Base-by-base conservation (phyloP, 1,284 basidiomycete genomes). In the Apiotrichum gracile region DNA sequence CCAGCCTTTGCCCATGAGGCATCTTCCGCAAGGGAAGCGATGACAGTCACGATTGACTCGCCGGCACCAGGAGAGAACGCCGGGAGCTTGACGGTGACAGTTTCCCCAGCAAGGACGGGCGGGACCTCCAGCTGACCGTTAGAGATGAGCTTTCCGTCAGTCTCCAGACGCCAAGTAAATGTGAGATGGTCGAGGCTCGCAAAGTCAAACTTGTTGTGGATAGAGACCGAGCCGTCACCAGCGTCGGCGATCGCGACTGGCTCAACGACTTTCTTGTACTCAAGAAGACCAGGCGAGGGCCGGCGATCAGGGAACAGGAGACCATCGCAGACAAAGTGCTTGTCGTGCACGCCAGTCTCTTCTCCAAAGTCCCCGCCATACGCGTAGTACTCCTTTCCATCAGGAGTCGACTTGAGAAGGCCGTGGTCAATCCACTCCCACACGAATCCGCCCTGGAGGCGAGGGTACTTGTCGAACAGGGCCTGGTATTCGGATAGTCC, bases 371-470 rank as follows among this genome's bases (percentile, higher is more conserved):
- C 60, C 8, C 60, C 60, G 7, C 60, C 60, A 24, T 58, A 58
- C 5, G 47, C 56, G 24, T 27, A 61, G 50, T 51, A 57, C 8
- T 29, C 13, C n/a, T 24, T 9, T 2, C 58, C 58, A 16, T 53
- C 44, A 8, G 12, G 34, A 14, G 17, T 34, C 17, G 19, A 46
- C 26, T 42, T 47, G 16, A 16, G 27, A n/a, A 61, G 26, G 29
- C 56, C 53, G 47, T 61, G 60, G 45, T 61, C 60, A 33, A 61
- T 61, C 59, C 59, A 61, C 37, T 61, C 59, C 59, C 59, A 61
- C 25, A 61, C 45, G 47, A 61, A 61, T 17, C 56, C 59, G 21
- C 59, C 59, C 38, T 55, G 41, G 26, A 39, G 47, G 19, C 56
- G 52, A 2, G 59, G 54, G 39, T 61, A 61, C 47, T 55, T 58